These are phyloP conservation scores for Cyclostephanos tholiformis DNA, from an alignment of 108 stramenopile genomes.

Conservation along the genomic window DNA sequence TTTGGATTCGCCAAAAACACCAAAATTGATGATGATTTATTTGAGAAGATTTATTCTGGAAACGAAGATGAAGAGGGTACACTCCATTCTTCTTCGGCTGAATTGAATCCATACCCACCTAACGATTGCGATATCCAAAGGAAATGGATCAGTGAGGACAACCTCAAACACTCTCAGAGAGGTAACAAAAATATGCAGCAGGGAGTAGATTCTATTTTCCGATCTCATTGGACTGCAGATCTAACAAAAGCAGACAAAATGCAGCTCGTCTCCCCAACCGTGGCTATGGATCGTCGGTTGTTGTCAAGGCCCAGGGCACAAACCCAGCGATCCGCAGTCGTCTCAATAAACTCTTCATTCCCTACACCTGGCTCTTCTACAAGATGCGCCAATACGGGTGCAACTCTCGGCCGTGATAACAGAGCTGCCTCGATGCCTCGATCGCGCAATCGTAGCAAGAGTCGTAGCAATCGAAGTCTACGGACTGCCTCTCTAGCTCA, in stretches of 20 bases:
- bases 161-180: constrained; percentile 4
- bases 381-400: background rate
- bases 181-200: background rate
- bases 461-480: constrained; percentile 15
- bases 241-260: background rate
- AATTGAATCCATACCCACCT: constrained; percentile 20
- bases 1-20: constrained; percentile 18
- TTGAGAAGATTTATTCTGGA: constrained; percentile 3
- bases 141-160: constrained; percentile 2
- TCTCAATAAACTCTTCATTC: constrained; percentile 1
- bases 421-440: background rate
- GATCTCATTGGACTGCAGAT: constrained; percentile 1
- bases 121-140: background rate
- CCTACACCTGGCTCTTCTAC: background rate
- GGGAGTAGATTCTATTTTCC: background rate
- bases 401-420: background rate
- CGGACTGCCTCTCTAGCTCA: background rate
- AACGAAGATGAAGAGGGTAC: constrained; percentile 19
- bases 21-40: constrained; percentile 14
- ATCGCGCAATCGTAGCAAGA: constrained; percentile 14
- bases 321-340: constrained; percentile 10
- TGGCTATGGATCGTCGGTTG: constrained; percentile 25
- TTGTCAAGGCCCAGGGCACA: constrained; percentile 9
- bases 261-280: constrained; percentile 16
- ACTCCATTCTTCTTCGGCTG: constrained; percentile 16